phyloP scores from a whole-genome alignment of 2,329 filamentous ascomycete genomes.

The Epichloe aotearoae region DNA sequence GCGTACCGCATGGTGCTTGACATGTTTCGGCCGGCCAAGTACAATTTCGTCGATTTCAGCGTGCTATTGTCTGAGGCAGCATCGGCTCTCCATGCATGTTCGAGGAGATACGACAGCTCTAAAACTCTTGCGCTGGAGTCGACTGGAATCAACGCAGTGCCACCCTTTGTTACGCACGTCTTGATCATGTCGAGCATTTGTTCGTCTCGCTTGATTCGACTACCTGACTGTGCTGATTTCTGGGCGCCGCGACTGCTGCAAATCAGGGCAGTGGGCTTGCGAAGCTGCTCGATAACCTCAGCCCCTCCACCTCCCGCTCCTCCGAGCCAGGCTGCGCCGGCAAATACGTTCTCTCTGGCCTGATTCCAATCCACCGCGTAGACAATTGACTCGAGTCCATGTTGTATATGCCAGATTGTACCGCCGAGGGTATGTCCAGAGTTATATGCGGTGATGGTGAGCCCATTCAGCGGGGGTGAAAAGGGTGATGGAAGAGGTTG shows the following conservation, averaged over 20 bases:
- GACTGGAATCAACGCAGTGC: conserved; percentile 83
- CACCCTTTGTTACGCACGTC: conserved; percentile 64
- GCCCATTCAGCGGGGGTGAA: conserved; percentile 75
- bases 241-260: conserved; percentile 79
- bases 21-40: conserved; percentile 74
- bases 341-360: conserved; percentile 86
- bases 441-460: conserved; percentile 94
- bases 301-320: conserved; percentile 67
- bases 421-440: conserved; percentile 91
- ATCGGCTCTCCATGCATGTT: conserved; percentile 76
- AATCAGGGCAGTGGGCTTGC: conserved; percentile 84
- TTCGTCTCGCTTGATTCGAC: conserved; percentile 72
- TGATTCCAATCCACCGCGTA: conserved; percentile 99
- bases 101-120: conserved; percentile 81
- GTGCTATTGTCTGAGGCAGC: conserved; percentile 36
- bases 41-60: conserved; percentile 48
- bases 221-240: conserved; percentile 54
- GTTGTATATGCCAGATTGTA: conserved; percentile 97
- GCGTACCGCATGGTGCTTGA: conserved; percentile 83
- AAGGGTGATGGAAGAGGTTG: conserved; percentile 78
- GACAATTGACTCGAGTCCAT: conserved; percentile 90
- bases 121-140: conserved; percentile 92
- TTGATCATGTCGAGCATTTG: conserved; percentile 72
- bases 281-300: conserved; percentile 85
- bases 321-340: conserved; percentile 86